These are phyloP conservation scores for Cenchrus fungigraminus DNA, from an alignment of 176 grass and related monocot species.

Conservation along the genomic window DNA sequence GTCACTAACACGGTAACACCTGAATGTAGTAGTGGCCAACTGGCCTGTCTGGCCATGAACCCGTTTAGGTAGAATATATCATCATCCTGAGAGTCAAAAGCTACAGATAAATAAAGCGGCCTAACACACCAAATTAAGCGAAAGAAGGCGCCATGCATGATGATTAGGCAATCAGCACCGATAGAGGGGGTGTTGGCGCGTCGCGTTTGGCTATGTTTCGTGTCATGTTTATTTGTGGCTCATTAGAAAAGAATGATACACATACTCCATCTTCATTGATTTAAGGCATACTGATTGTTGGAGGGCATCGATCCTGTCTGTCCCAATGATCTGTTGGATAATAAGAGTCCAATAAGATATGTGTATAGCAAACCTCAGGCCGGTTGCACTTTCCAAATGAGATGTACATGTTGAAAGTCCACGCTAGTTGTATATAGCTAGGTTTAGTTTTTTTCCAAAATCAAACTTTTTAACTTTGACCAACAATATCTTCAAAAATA, in stretches of 20 bases:
- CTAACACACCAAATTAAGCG: not conserved
- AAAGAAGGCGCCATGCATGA: not conserved
- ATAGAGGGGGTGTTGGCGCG: not conserved
- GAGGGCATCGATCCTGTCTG: no score
- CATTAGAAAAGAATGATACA: not conserved
- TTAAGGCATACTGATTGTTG: no score
- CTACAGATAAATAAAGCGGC: not conserved
- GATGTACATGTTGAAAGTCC: no score
- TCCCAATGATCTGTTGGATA: not conserved
- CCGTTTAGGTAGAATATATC: not conserved
- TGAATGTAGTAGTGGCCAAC: not conserved
- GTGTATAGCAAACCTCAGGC: no score
- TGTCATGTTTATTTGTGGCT: not conserved
- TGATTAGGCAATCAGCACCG: not conserved
- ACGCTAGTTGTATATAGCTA: no score
- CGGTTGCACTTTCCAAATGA: no score
- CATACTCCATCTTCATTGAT: no score
- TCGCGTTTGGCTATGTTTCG: not conserved
- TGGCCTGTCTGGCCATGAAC: not conserved
- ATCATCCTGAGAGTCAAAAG: not conserved
- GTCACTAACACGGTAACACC: not conserved
- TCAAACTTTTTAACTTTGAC: no score
- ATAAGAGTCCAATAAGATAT: no score
- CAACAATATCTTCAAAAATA: no score
- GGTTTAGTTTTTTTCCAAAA: no score